A percentile compares a stretch with the other conserved stretches of the same genome.
These are phyloP conservation scores for Agapanthus africanus DNA, from an alignment of 106 monocot species.

Conservation along the genomic window DNA sequence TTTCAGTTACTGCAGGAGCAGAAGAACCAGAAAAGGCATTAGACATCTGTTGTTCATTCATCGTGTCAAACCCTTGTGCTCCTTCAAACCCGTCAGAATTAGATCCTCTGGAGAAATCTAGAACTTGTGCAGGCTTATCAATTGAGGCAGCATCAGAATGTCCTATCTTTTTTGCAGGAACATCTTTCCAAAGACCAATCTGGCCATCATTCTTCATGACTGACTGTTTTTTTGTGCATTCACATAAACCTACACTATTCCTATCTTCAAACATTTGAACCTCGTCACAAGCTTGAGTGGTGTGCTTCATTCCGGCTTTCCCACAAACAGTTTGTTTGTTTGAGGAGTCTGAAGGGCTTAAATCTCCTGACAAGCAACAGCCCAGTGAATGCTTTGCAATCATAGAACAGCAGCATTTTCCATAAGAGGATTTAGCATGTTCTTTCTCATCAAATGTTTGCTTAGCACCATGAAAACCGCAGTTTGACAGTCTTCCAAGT, in stretches of 20 bases:
- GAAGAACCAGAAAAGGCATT: constrained; percentile 46
- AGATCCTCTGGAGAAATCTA: constrained; percentile 12
- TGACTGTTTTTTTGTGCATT: constrained; percentile 22
- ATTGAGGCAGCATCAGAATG: constrained; percentile 13
- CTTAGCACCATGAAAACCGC: constrained; percentile 13
- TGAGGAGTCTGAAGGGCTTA: constrained; percentile 7
- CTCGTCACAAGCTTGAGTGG: constrained; percentile 13
- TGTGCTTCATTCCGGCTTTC: constrained; percentile 13
- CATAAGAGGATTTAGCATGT: constrained; percentile 9
- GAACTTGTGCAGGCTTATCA: constrained; percentile 16
- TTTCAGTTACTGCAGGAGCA: constrained; percentile 48
- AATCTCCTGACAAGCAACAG: constrained; percentile 11
- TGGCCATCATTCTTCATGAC: constrained; percentile 17
- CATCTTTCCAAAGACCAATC: constrained; percentile 37
- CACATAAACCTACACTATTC: constrained; percentile 20
- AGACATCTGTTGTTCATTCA: constrained; percentile 33
- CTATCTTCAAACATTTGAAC: constrained; percentile 13
- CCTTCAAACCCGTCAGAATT: constrained; percentile 13
- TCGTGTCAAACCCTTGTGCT: constrained; percentile 16
- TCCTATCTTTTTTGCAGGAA: constrained; percentile 23
- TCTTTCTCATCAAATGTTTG: constrained; percentile 27
- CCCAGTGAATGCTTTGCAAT: constrained; percentile 25
- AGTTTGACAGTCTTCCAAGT: constrained; percentile 18
- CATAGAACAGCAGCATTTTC: constrained; percentile 27
- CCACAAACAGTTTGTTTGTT: constrained; percentile 19